phyloP scores from a whole-genome alignment of 345 rosid genomes.

The Acer negundo region DNA sequence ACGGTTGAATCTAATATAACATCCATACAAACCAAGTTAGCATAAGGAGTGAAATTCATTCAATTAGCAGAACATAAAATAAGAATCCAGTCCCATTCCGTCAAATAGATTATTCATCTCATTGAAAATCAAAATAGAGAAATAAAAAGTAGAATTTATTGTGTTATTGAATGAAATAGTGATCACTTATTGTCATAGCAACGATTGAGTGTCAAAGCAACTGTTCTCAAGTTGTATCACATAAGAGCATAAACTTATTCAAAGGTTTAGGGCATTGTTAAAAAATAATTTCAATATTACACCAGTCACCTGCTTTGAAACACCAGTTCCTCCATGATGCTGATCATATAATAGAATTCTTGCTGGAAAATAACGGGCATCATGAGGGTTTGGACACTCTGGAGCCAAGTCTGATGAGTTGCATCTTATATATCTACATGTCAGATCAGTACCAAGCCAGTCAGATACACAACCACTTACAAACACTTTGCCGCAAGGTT shows the following conservation, averaged over 20 bases:
- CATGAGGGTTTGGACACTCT: constrained; percentile 77
- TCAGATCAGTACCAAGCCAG: constrained; percentile 19
- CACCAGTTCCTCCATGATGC: constrained; percentile 94
- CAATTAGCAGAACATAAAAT: not conserved
- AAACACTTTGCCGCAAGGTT: not conserved
- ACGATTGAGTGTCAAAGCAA: not conserved
- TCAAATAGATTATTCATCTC: not conserved
- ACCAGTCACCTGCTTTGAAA: constrained; percentile 64
- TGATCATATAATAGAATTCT: constrained; percentile 87
- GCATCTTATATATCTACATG: constrained; percentile 67
- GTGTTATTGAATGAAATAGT: not conserved
- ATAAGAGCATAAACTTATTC: not conserved
- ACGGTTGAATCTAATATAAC: constrained; percentile 63
- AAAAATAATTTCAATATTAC: constrained; percentile 1
- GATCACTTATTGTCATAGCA: not conserved
- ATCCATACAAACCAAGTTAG: constrained; percentile 19
- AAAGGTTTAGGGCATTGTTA: not conserved
- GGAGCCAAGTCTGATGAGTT: constrained; percentile 89
- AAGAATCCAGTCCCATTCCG: not conserved
- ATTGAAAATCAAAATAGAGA: not conserved
- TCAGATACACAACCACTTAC: not conserved
- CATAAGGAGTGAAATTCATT: not conserved
- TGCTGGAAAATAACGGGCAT: constrained; percentile 53
- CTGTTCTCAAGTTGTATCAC: not conserved
- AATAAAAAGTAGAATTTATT: not conserved